phyloP scores from a whole-genome alignment of 78 protist genomes.

The Dictyostelium capitatum region DNA sequence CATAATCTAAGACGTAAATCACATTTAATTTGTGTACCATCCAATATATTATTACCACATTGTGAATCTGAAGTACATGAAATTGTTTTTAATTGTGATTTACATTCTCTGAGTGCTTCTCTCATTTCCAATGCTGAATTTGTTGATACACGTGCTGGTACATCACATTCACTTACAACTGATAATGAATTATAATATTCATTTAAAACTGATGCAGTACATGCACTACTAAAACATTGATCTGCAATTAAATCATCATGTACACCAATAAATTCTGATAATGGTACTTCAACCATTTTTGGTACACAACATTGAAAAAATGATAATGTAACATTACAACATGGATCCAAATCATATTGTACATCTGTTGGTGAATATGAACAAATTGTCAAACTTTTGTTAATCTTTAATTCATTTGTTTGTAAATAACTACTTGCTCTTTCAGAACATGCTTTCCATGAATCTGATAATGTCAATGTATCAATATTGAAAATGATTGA shows the following conservation, averaged over 20 bases:
- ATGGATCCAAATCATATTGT: slow-evolving; percentile 39
- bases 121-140: slow-evolving; percentile 14
- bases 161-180: slow-evolving; percentile 36
- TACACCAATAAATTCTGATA: slow-evolving; percentile 19
- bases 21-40: neutral
- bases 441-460: slow-evolving; percentile 43
- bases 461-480: slow-evolving; percentile 38
- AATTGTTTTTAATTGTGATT: neutral
- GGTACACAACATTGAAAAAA: slow-evolving; percentile 66
- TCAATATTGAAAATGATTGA: slow-evolving; percentile 42
- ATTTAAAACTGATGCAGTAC: slow-evolving; percentile 55
- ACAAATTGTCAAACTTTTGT: slow-evolving; percentile 20
- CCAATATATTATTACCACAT: neutral
- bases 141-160: slow-evolving; percentile 4
- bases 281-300: neutral
- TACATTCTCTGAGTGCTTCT: slow-evolving; percentile 13
- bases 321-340: slow-evolving; percentile 28
- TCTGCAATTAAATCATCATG: neutral
- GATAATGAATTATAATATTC: slow-evolving; percentile 24
- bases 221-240: slow-evolving; percentile 27
- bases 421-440: slow-evolving; percentile 14
- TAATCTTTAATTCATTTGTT: neutral
- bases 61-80: neutral
- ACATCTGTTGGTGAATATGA: slow-evolving; percentile 11
- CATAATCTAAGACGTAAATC: slow-evolving; percentile 20